Conservation (phyloP, 805 yeast genomes). For the Blastobotrys terrestris region DNA sequence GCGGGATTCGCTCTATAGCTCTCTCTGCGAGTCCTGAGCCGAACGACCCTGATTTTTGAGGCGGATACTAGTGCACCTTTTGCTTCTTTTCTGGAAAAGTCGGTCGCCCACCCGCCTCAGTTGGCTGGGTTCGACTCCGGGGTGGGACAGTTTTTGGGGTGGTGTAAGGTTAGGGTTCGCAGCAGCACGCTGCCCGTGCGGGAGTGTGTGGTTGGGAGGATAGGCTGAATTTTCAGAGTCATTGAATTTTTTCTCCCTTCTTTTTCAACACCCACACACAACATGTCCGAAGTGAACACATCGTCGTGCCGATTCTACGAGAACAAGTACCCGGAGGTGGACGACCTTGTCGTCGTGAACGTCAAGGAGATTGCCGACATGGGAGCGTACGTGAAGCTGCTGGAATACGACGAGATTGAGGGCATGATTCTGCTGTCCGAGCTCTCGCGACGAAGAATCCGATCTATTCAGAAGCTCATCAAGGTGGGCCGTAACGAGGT, state of each 20-base stretch:
- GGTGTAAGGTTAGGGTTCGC: too few species aligned
- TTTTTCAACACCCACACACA: background rate
- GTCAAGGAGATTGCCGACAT: slow-evolving; percentile 88
- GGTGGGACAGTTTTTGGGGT: too few species aligned
- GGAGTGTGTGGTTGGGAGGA: background rate
- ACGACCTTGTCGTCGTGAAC: slow-evolving; percentile 98
- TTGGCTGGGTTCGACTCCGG: too few species aligned
- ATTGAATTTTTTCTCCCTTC: background rate
- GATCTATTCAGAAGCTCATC: slow-evolving; percentile 94
- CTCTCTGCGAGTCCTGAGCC: too few species aligned
- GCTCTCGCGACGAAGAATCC: slow-evolving; percentile 95
- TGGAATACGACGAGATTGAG: slow-evolving; percentile 96
- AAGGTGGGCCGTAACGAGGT: slow-evolving; percentile 98
- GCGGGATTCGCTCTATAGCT: too few species aligned
- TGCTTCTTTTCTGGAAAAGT: too few species aligned
- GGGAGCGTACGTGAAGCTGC: slow-evolving; percentile 94
- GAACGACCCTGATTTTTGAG: too few species aligned
- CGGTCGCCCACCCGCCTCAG: too few species aligned
- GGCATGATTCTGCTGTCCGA: slow-evolving; percentile 97
- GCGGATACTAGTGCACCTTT: too few species aligned
- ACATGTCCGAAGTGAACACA: slow-evolving; percentile 30
- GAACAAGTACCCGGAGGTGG: slow-evolving; percentile 97
- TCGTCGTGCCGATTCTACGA: slow-evolving; percentile 95
- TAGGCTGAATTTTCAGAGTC: background rate
- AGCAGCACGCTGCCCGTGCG: too few species aligned